phyloP scores from a whole-genome alignment of 2,329 filamentous ascomycete species.

The Aspergillus melleus region DNA sequence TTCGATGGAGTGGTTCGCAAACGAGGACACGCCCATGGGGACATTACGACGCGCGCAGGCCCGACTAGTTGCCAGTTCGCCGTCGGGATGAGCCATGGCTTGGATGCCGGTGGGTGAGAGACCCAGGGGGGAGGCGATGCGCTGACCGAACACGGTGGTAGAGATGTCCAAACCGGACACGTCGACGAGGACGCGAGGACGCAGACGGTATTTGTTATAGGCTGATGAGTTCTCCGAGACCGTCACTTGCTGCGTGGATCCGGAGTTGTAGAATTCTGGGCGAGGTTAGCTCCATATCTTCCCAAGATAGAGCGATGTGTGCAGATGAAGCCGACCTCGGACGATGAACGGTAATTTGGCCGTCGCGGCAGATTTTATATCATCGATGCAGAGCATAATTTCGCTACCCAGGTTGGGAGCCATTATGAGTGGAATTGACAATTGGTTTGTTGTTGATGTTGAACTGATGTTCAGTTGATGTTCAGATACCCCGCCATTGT shows the following conservation, averaged over 20 bases:
- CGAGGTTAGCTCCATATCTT: no score
- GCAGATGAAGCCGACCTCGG: neutral
- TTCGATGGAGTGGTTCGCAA: constrained; percentile 47
- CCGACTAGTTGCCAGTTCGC: constrained; percentile 52
- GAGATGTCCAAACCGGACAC: constrained; percentile 45
- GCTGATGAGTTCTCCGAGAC: constrained; percentile 55
- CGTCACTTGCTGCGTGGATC: constrained; percentile 40
- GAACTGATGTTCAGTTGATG: no score
- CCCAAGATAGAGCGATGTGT: no score
- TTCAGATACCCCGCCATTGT: neutral
- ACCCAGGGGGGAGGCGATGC: constrained; percentile 51
- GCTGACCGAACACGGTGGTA: constrained; percentile 44
- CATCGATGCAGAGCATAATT: constrained; percentile 13
- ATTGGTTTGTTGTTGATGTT: no score
- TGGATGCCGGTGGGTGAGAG: constrained; percentile 57
- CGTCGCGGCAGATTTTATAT: constrained; percentile 9
- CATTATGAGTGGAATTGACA: neutral
- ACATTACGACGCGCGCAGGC: constrained; percentile 46
- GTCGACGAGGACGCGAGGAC: constrained; percentile 46
- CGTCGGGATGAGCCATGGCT: constrained; percentile 53
- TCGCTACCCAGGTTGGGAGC: neutral
- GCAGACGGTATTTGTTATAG: constrained; percentile 51
- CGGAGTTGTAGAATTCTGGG: constrained; percentile 58
- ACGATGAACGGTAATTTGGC: constrained; percentile 3
- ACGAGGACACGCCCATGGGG: constrained; percentile 52